Evolutionary conservation across 305 asterid genomes (phyloP), one percentile per base, ranked within the genome.

Genomic region (Euphrasia arctica): DNA sequence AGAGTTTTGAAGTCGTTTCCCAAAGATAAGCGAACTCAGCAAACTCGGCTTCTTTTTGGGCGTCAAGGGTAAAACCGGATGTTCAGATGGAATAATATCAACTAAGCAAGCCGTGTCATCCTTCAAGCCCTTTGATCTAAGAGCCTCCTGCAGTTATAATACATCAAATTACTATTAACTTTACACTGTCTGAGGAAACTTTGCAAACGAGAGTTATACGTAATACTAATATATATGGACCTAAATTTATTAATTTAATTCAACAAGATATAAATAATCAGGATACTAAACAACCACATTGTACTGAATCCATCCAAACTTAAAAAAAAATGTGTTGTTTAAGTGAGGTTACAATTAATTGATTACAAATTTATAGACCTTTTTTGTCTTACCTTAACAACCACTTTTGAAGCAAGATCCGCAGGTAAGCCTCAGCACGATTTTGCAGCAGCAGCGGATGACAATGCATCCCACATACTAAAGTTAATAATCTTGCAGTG

Each of bases 81-180:
- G 90, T 70, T 84, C 96, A 73, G 79, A 78, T 66, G 97, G 99
- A 82, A 93, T 88, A 80, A 93, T 90, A 83, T 93, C 99, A 85
- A 90, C 97, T 81, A 93, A 69, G 81, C 97, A 93, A 76, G 97
- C 90, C 60, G 99, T 93, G 82, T 93, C 99, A 79, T 93, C 99
- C 91, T 90, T 90, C 78, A 88, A 77, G 63, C 97, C 99, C 72
- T 93, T 83, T 54, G 97, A 85, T 79, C 99, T 82, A 59, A 93
- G 95, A 62, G 97, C 97, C 79, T 90, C 96, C 99, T 90, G 81
- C 70, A 72, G 73, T 67, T 51, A 51, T 74, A 75, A 65, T 43
- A 56, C 43, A 58, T 4, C 52, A 34, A 14, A 18, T 50, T 48
- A 55, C 7, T 55, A 54, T 15, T 14, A 14, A 18, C n/a, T 13